These are phyloP conservation scores for Mucor plumbeus DNA, from an alignment of 371 early-diverging fungal genomes.

Conservation along the genomic window DNA sequence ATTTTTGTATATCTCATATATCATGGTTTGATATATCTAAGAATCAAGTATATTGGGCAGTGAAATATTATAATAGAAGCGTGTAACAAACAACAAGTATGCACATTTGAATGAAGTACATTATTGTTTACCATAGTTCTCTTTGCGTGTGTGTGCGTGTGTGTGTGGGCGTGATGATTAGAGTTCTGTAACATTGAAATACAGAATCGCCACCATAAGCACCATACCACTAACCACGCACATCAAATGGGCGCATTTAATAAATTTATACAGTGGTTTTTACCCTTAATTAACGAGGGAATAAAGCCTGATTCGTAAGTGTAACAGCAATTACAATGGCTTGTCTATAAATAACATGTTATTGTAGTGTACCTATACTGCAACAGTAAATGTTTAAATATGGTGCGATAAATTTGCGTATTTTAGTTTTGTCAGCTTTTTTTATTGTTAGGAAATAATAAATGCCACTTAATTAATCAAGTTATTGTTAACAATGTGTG, in stretches of 20 bases:
- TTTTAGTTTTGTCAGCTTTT: slow-evolving; percentile 17
- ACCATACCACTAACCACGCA: background rate
- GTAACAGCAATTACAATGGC: background rate
- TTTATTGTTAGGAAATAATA: background rate
- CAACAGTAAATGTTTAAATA: background rate
- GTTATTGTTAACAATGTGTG: background rate
- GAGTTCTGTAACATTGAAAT: background rate
- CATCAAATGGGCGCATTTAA: background rate
- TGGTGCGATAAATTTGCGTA: slow-evolving; percentile 6
- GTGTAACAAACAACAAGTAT: slow-evolving; percentile 6
- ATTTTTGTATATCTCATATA: too few relatives aligned
- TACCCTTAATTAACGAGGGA: slow-evolving; percentile 6
- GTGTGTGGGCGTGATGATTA: background rate
- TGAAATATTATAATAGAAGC: background rate
- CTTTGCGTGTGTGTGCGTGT: background rate
- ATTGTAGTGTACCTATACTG: background rate
- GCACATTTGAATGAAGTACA: background rate
- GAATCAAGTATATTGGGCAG: background rate
- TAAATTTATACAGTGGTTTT: background rate
- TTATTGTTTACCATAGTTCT: background rate
- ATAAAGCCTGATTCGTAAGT: background rate
- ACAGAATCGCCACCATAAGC: background rate
- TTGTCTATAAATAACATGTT: background rate
- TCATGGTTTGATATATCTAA: background rate
- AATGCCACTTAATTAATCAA: slow-evolving; percentile 10